These are phyloP conservation scores for Serendipita sp. DNA, from an alignment of 768 basidiomycete species.

Conservation along the genomic window DNA sequence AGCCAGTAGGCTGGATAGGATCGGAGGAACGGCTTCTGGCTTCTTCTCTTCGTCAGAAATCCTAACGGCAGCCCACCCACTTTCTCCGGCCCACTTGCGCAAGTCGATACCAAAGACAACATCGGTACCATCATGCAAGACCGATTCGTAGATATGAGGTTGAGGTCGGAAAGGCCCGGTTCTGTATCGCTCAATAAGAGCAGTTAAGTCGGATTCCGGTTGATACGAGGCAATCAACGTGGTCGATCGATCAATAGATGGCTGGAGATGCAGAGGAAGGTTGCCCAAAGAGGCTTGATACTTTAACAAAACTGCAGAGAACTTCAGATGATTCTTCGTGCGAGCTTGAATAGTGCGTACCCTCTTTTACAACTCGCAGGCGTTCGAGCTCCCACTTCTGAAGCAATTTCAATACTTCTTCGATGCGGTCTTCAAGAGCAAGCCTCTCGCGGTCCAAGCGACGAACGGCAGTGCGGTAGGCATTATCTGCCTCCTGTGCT, in stretches of 20 bases:
- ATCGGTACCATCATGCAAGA: conserved; percentile 67
- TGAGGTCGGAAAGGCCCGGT: conserved; percentile 84
- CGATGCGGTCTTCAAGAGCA: conserved; percentile 69
- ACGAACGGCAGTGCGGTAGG: conserved; percentile 66
- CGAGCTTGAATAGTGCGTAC: conserved; percentile 21
- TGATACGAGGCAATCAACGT: conserved; percentile 72
- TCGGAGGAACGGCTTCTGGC: conserved; percentile 48
- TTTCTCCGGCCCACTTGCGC: conserved; percentile 71
- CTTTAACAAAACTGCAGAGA: conserved; percentile 50
- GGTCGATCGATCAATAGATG: conserved; percentile 49
- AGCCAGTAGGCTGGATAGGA: conserved; percentile 48
- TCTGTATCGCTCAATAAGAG: conserved; percentile 81
- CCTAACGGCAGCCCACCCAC: conserved; percentile 46
- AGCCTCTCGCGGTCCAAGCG: conserved; percentile 74
- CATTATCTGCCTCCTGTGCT: conserved; percentile 63
- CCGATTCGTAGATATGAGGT: conserved; percentile 73
- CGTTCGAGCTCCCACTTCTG: conserved; percentile 80
- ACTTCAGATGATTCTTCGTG: background rate
- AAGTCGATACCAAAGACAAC: conserved; percentile 86
- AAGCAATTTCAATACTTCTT: conserved; percentile 61
- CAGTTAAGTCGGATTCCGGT: conserved; percentile 72
- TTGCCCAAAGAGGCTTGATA: conserved; percentile 69
- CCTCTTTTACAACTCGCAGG: conserved; percentile 69
- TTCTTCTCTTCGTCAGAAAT: conserved; percentile 37
- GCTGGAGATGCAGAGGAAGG: conserved; percentile 49